Base-by-base conservation (phyloP, 2,329 filamentous ascomycete species). In the Aspergillus brunneoviolaceus region DNA sequence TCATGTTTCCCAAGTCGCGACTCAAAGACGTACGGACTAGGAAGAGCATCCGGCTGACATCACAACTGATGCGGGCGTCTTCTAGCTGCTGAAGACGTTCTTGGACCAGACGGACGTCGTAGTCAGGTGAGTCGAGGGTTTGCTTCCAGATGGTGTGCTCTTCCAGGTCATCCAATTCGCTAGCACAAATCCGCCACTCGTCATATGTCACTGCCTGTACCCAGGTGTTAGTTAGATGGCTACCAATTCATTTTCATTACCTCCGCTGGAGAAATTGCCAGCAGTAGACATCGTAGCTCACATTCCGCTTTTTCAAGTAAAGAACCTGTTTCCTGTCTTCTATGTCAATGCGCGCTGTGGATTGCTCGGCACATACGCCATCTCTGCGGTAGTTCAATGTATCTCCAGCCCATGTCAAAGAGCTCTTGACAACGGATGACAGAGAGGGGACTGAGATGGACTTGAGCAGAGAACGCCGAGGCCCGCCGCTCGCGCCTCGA, bases 1-100 rank as follows among this genome's bases (percentile, higher is more conserved):
- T 91, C 89, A 97, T 96, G 55, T 89, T 90, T 7, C 91, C 93
- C 10, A 96, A 79, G 67, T 93, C 88, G 49, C 93, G 87, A 45
- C 89, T 91, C 52, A 97, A 77, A 1, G 90, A 84, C 1, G 92
- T 96, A 29, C 93, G 87, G 42, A 96, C 82, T 42, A 95, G 81
- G 70, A 92, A 88, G 70, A 95, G 82, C 89, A 96, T 95, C 58
- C 83, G 82, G 62, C 83, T 84, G 57, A 92, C 83, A 74, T 97
- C 91, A 65, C 87, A 86, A 64, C 83, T 87, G 11, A 82, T 80
- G 5, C 90, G 85, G 16, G 92, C 92, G 11, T 89, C 83, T 65
- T 96, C 89, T 61, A 97, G 82, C 65, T 92, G 86, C 56, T 81
- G 79, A 49, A 96, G 78, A n/a, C 90, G 87, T 33, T 84, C 79